Base-by-base conservation (phyloP, 495 filamentous ascomycete genomes). In the Halenospora varia region DNA sequence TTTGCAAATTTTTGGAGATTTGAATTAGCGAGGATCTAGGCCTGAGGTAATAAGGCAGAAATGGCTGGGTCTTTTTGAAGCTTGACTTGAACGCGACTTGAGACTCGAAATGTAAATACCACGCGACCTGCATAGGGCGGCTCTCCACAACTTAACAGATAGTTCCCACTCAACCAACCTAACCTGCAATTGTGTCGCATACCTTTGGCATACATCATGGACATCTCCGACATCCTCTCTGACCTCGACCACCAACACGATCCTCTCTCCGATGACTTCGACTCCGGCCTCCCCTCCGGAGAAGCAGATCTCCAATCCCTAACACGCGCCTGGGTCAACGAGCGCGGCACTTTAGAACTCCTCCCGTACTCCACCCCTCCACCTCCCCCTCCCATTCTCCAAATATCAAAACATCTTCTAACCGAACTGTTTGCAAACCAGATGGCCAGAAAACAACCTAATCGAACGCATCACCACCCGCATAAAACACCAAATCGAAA, bases 261-360 rank as follows among this genome's bases (percentile, higher is more conserved):
- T 35, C 51, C 57, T 18, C 54, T 54, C 49, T 4, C 23, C n/a
- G 50, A 24, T 17, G 24, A 53, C 18, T 53, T 23, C 20, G 23
- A 25, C 20, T 2, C 10, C 24, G n/a, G 56, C 15, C 41, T 19
- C 2, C 47, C 56, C 18, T 53, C 63, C 15, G 60, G 60, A 20
- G 48, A 62, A 44, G 57, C 60, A 52, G 92, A 97, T 71, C 82
- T 97, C 55, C 91, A 96, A 68, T 82, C 88, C 20, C 76, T 98
- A 48, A 96, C 95, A 57, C 87, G 92, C 60, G 85, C 88, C 64
- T 98, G 92, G 92, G 83, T 96, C 55, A 88, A 90, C 48, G 94
- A 98, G 70, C 82, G 93, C 64, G 88, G 85, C 19, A 86, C 92
- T 13, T 89, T 92, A 8, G 94, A 97, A 70, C 76, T 98, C 11